Percentiles rank a stretch among this genome's conserved stretches.
phyloP scores from a whole-genome alignment of 768 basidiomycete genomes.

The Boletellus emodensis region DNA sequence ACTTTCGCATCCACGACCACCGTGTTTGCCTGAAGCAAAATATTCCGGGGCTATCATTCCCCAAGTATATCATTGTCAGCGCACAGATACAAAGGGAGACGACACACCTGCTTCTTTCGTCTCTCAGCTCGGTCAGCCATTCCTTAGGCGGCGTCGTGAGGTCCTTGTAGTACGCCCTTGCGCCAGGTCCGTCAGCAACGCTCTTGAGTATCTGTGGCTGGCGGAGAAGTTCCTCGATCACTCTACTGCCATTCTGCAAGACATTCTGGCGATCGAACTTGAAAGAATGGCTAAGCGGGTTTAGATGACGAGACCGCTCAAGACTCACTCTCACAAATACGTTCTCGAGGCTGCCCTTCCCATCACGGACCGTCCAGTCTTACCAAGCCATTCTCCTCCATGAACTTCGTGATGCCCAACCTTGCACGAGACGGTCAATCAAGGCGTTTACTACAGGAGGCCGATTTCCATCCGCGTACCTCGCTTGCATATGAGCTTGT shows the following conservation, averaged over 20 bases:
- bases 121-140: constrained; percentile 73
- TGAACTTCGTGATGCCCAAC: constrained; percentile 77
- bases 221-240: constrained; percentile 69
- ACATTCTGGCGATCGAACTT: constrained; percentile 73
- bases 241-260: constrained; percentile 58
- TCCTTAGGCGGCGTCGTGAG: constrained; percentile 68
- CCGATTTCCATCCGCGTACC: constrained; percentile 40
- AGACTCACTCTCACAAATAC: constrained; percentile 60
- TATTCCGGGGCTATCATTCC: constrained; percentile 63
- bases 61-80: neutral
- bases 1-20: constrained; percentile 64
- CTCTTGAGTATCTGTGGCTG: constrained; percentile 83
- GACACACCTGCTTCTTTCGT: constrained; percentile 71
- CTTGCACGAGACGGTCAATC: constrained; percentile 33
- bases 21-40: constrained; percentile 83
- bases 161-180: constrained; percentile 74
- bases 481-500: constrained; percentile 88
- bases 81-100: neutral
- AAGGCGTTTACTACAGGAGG: neutral
- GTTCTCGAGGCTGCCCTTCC: constrained; percentile 58
- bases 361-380: constrained; percentile 63
- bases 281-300: neutral
- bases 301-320: neutral
- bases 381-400: constrained; percentile 69
- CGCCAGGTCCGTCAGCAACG: constrained; percentile 77